Evolutionary conservation across 352 stramenopile genomes (phyloP), one percentile per base, ranked within the genome.

Genomic region (Pythium folliculosum): DNA sequence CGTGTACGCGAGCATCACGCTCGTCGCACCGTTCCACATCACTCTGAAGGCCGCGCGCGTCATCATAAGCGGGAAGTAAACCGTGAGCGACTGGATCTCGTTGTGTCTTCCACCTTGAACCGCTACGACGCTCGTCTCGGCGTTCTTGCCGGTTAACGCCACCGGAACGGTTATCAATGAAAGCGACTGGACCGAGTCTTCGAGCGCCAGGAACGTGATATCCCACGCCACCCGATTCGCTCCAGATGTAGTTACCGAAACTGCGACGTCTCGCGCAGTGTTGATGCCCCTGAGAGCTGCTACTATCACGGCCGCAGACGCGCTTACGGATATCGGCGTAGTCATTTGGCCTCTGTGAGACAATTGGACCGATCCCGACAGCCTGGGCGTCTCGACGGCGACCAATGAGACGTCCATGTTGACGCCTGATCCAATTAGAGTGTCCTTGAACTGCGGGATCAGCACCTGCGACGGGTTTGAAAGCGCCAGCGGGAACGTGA

Each of bases 401-500:
- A 86, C 12, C 0, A 88, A 48, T 10, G 25, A 52, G 3, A 83
- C 73, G 13, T 65, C 50, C 32, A 91, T 81, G 0, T 25, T 30
- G 5, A 79, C 65, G 8, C 78, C 80, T 1, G 67, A 71, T 1
- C 81, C 87, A 4, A 27, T 60, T 2, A 92, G 63, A 2, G 75
- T 78, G 7, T 50, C 57, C 17, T 19, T 53, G 48, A 78, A 83
- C 1, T 69, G 63, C 1, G 78, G 51, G 6, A 62, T 52, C 0
- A 89, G 27, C 7, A 89, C 10, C 35, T 77, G 67, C 6, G 27
- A 32, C 25, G 81, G 77, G 57, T 80, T 65, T 22, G 38, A 32
- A 21, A 88, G 60, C 3, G 65, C 67, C 8, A 81, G 63, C 8
- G 83, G 81, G 44, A 91, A 86, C 27, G 82, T 87, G 17, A 91